Evolutionary conservation across 2,329 filamentous ascomycete genomes (phyloP), one percentile per base, ranked within the genome.

Genomic region (Exophiala mesophila): DNA sequence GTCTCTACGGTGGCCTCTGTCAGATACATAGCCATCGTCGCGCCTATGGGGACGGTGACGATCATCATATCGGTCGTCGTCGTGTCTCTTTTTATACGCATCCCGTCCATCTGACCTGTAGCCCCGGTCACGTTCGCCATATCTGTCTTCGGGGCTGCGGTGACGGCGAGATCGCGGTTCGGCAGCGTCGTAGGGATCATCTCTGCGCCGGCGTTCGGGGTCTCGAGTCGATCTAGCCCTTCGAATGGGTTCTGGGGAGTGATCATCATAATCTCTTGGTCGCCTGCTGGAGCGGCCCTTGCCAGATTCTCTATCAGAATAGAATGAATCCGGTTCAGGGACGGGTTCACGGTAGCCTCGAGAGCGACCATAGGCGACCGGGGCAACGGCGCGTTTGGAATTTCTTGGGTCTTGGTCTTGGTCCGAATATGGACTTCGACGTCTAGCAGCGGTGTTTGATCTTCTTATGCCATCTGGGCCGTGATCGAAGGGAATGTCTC

Each of bases 1-100:
- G 33, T 52, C 43, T 18, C 47, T 34, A 31, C 45, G 40, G 23
- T 48, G 18, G 18, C 41, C 49, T 24, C 39, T 42, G 21, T 53
- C 52, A 3, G 50, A 49, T 13, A 44, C 50, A 39, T 47, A 50
- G 31, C 45, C 47, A 15, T 48, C 50, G 23, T 43, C 51, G 13
- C 45, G 24, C 21, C 32, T 36, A n/a, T 41, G 33, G 12, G 24
- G 39, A 13, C 37, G 21, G n/a, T 41, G 47, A 31, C 37, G 41
- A 32, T 53, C 50, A 18, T 45, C 47, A 18, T 45, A 45, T 16
- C 34, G 29, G 19, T 47, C 50, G 39, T 51, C 47, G 21, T 53
- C 50, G 31, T 36, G 42, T 26, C 44, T 31, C 29, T 31, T 41
- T 23, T 35, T 40, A 17, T 17, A 13, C 4, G 33, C 41, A 21